Evolutionary conservation across 2,329 filamentous ascomycete species (phyloP).

Genomic region (Colletotrichum lentis): DNA sequence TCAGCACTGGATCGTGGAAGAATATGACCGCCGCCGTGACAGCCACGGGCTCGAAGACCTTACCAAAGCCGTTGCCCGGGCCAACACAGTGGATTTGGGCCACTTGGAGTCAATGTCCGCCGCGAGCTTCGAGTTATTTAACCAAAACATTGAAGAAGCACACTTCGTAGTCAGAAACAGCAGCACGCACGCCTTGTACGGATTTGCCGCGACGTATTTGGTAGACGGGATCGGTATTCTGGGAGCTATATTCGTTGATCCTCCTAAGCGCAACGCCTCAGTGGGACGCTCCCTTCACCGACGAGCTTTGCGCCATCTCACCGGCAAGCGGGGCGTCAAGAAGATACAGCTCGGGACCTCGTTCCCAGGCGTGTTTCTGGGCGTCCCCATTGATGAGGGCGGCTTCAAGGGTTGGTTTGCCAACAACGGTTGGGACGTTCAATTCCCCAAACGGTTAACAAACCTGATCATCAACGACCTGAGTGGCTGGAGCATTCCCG

Average conservation of each 20-base stretch:
- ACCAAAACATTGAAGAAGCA: constrained; percentile 75
- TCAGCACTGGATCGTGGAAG: constrained; percentile 94
- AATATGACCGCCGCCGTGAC: constrained; percentile 83
- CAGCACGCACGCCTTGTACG: constrained; percentile 88
- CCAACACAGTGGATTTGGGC: constrained; percentile 70
- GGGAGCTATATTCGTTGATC: constrained; percentile 89
- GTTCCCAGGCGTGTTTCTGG: constrained; percentile 85
- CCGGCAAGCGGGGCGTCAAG: constrained; percentile 74
- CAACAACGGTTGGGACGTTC: constrained; percentile 86
- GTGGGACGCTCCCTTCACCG: constrained; percentile 91
- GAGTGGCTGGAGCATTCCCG: constrained; percentile 76
- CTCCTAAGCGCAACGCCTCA: constrained; percentile 82
- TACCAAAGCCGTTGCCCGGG: constrained; percentile 73
- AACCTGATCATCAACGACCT: constrained; percentile 80
- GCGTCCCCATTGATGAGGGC: constrained; percentile 72
- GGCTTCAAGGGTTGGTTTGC: constrained; percentile 79
- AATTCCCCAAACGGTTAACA: constrained; percentile 63
- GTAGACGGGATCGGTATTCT: constrained; percentile 77
- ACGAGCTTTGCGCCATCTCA: constrained; percentile 78
- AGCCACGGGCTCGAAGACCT: constrained; percentile 76
- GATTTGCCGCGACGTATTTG: constrained; percentile 90
- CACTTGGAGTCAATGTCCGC: constrained; percentile 76
- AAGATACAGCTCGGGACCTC: constrained; percentile 83
- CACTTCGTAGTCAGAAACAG: constrained; percentile 95
- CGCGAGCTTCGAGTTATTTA: constrained; percentile 77